Conservation (phyloP, 768 basidiomycete species). For the Macrolepiota albuminosa region DNA sequence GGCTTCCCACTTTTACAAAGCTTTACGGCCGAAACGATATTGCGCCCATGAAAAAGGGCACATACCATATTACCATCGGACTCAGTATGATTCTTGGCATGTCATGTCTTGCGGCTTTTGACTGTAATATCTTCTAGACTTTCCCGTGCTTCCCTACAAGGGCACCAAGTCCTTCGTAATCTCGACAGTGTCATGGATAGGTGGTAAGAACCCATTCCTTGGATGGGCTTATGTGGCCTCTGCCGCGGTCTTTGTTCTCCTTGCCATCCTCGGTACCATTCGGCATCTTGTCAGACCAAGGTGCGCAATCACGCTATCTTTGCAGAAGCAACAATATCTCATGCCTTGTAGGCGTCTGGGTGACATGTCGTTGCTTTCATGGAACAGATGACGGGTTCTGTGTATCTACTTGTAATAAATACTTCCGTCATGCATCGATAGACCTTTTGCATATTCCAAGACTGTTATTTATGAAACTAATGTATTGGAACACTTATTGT, state of each 20-base stretch:
- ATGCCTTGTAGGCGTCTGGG: conserved; percentile 60
- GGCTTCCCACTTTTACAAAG: conserved; percentile 95
- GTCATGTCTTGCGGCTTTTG: conserved; percentile 1
- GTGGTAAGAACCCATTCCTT: conserved; percentile 96
- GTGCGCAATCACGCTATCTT: conserved; percentile 30
- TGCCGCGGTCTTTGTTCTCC: conserved; percentile 78
- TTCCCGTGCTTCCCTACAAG: conserved; percentile 83
- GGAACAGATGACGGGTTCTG: conserved; percentile 54
- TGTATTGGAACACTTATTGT: conserved; percentile 1
- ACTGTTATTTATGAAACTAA: background rate
- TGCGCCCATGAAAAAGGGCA: conserved; percentile 63
- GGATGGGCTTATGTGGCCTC: conserved; percentile 97
- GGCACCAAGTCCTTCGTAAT: conserved; percentile 98
- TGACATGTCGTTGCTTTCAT: conserved; percentile 83
- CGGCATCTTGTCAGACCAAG: conserved; percentile 92
- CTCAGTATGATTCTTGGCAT: conserved; percentile 60
- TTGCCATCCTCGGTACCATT: conserved; percentile 83
- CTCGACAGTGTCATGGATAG: conserved; percentile 97
- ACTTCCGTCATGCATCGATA: background rate
- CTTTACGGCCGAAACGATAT: conserved; percentile 89
- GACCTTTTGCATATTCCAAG: background rate
- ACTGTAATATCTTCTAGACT: conserved; percentile 53
- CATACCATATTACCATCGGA: conserved; percentile 69
- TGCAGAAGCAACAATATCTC: background rate
- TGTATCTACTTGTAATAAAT: conserved; percentile 14